Percentiles rank a stretch among this genome's conserved stretches.
Evolutionary conservation across 495 filamentous ascomycete species (phyloP).

Genomic region (Lentithecium fluviatile): DNA sequence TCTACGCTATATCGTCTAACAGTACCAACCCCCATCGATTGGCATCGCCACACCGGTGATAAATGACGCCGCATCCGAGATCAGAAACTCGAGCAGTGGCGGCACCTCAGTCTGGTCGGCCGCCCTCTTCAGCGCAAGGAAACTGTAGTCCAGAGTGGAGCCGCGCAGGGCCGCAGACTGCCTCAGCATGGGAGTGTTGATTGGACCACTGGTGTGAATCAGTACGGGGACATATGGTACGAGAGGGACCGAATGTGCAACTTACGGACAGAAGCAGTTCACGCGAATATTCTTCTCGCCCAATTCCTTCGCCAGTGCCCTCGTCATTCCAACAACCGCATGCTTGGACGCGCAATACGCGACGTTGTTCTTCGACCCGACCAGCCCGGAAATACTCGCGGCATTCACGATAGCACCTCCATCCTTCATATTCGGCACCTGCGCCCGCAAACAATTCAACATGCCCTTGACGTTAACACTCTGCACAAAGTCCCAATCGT

Average conservation of each 20-base stretch:
- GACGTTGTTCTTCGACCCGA: conserved; percentile 50
- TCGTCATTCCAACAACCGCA: conserved; percentile 59
- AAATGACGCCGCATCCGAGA: conserved; percentile 36
- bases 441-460: conserved; percentile 38
- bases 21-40: conserved; percentile 41
- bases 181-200: conserved; percentile 34
- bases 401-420: conserved; percentile 56
- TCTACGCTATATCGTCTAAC: conserved; percentile 18
- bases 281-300: conserved; percentile 55
- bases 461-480: conserved; percentile 40
- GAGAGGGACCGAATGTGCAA: background rate
- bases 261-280: conserved; percentile 50
- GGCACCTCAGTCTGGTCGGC: conserved; percentile 35
- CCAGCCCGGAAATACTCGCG: conserved; percentile 54
- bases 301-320: conserved; percentile 58
- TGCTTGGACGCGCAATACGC: conserved; percentile 59
- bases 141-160: conserved; percentile 6
- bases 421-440: conserved; percentile 32
- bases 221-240: too few relatives aligned
- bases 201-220: conserved; percentile 25
- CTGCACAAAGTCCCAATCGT: conserved; percentile 40
- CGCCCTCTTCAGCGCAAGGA: conserved; percentile 27
- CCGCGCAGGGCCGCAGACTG: conserved; percentile 28
- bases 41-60: conserved; percentile 37
- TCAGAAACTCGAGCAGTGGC: conserved; percentile 38